phyloP scores from a whole-genome alignment of 2,329 filamentous ascomycete genomes.

The Colletotrichum incanum region DNA sequence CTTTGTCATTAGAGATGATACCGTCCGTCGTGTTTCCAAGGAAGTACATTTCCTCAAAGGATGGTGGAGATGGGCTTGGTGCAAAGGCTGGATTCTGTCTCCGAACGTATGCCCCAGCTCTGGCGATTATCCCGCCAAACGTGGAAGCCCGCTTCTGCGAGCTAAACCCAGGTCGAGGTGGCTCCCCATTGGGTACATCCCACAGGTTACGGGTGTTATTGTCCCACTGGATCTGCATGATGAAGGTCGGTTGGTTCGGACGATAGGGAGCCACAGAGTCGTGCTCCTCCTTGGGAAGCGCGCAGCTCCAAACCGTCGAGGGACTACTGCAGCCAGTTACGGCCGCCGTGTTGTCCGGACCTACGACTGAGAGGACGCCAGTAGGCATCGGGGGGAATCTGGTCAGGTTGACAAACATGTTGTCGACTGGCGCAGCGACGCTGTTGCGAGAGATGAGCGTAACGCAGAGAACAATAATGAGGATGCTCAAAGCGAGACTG shows the following conservation, averaged over 20 bases:
- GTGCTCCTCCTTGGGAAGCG: conserved; percentile 84
- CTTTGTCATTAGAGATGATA: conserved; percentile 76
- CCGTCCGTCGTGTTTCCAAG: conserved; percentile 89
- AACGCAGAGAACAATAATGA: conserved; percentile 72
- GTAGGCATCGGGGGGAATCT: conserved; percentile 90
- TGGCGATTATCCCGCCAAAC: conserved; percentile 31
- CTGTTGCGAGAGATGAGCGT: conserved; percentile 63
- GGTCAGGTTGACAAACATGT: conserved; percentile 86
- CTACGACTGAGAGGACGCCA: conserved; percentile 84
- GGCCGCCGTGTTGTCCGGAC: conserved; percentile 76
- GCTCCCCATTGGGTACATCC: conserved; percentile 61
- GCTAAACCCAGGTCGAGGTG: conserved; percentile 48
- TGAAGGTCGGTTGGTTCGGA: conserved; percentile 82
- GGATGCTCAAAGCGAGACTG: conserved; percentile 69
- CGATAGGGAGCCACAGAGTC: conserved; percentile 73
- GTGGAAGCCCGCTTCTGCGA: conserved; percentile 21
- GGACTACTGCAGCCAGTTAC: conserved; percentile 80
- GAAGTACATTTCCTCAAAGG: conserved; percentile 82
- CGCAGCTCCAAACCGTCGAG: conserved; percentile 87
- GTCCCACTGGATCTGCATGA: conserved; percentile 84
- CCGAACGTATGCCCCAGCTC: conserved; percentile 39
- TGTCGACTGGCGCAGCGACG: conserved; percentile 49
- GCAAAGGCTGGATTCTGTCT: conserved; percentile 55
- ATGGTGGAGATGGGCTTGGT: conserved; percentile 71
- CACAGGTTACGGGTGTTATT: conserved; percentile 68